Evolutionary conservation across 2,329 filamentous ascomycete genomes (phyloP).

Genomic region (Curvularia sp.): DNA sequence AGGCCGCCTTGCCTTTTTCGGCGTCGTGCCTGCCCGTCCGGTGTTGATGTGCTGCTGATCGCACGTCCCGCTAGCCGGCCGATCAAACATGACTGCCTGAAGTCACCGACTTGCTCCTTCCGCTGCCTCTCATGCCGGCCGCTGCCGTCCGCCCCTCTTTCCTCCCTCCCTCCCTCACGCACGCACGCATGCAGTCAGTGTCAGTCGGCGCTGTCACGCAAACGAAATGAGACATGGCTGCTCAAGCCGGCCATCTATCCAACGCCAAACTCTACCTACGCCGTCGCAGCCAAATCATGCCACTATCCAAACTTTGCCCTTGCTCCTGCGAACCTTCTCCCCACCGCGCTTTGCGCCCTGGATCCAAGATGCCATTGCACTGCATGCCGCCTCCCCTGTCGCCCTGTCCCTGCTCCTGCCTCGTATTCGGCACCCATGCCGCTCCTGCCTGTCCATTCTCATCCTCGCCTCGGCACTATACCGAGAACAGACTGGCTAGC

Average conservation of each 20-base stretch:
- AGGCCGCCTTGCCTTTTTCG: slow-evolving; percentile 28
- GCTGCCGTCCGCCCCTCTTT: neutral
- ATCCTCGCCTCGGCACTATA: neutral
- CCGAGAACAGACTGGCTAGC: slow-evolving; percentile 16
- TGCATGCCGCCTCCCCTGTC: slow-evolving; percentile 8
- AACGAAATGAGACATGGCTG: slow-evolving; percentile 1
- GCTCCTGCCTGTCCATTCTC: neutral
- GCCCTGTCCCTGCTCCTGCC: neutral
- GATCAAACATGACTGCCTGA: slow-evolving; percentile 40
- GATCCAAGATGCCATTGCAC: neutral
- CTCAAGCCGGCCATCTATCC: too few species aligned
- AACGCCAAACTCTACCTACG: slow-evolving; percentile 11
- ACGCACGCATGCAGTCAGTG: too few species aligned
- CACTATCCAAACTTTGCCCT: slow-evolving; percentile 8
- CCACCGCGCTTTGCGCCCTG: neutral
- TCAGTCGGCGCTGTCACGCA: slow-evolving; percentile 1
- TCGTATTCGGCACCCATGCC: slow-evolving; percentile 28
- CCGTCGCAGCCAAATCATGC: slow-evolving; percentile 5
- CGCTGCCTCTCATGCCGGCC: slow-evolving; percentile 13
- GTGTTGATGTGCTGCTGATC: slow-evolving; percentile 25
- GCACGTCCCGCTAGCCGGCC: slow-evolving; percentile 40
- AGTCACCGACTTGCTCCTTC: slow-evolving; percentile 26
- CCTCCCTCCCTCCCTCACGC: too few species aligned
- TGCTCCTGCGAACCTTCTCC: neutral
- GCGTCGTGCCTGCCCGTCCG: slow-evolving; percentile 30